These are phyloP conservation scores for Fusarium begoniae DNA, from an alignment of 2,329 filamentous ascomycete genomes.

Conservation along the genomic window DNA sequence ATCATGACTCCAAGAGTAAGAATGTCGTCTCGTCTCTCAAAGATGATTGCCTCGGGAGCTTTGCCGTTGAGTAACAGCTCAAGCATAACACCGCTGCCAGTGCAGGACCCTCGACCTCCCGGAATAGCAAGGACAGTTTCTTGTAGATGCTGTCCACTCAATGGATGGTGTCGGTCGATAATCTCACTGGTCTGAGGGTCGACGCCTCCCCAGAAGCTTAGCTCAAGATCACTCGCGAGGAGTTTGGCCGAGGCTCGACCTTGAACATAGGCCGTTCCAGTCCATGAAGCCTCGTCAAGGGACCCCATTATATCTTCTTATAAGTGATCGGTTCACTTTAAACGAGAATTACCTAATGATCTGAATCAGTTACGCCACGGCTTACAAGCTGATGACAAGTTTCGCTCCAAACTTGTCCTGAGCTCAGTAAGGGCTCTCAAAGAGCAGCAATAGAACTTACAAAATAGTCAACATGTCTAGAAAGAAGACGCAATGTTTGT, in stretches of 20 bases:
- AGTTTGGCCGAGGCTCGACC: slow-evolving; percentile 43
- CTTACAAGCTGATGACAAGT: neutral
- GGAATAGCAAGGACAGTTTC: slow-evolving; percentile 54
- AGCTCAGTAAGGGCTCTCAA: neutral
- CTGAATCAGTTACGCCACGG: neutral
- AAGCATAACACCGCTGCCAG: slow-evolving; percentile 55
- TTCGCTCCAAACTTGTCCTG: neutral
- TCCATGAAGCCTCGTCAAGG: neutral
- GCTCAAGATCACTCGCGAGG: slow-evolving; percentile 37
- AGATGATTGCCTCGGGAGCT: slow-evolving; percentile 52
- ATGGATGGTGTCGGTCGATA: slow-evolving; percentile 55
- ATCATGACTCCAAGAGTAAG: slow-evolving; percentile 56
- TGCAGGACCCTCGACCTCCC: slow-evolving; percentile 57
- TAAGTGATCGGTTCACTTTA: neutral
- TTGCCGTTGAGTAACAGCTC: slow-evolving; percentile 53
- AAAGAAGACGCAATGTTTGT: too few species aligned
- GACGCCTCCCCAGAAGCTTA: slow-evolving; percentile 60
- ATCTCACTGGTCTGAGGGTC: slow-evolving; percentile 51
- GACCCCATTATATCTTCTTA: slow-evolving; percentile 5
- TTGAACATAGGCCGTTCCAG: slow-evolving; percentile 35
- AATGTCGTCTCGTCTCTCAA: slow-evolving; percentile 54
- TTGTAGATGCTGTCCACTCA: slow-evolving; percentile 47
- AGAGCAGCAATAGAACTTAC: neutral
- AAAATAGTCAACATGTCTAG: neutral
- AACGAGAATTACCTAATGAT: neutral